Evolutionary conservation across 2,329 filamentous ascomycete species (phyloP).

Genomic region (Aspergillus terreus): DNA sequence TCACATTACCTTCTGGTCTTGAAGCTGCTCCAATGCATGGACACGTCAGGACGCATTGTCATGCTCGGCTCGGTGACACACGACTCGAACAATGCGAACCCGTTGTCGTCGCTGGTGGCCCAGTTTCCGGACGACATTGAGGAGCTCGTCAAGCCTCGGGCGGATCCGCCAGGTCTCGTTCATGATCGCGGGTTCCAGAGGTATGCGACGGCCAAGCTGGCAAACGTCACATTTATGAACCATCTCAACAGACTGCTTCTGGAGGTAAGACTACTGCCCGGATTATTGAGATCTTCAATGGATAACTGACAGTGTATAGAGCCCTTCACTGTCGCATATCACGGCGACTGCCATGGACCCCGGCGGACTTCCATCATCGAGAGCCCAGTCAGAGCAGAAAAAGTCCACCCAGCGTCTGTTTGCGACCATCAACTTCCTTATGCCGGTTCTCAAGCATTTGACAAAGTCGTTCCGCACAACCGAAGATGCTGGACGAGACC

Average conservation of each 20-base stretch:
- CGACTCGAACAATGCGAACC: constrained; percentile 35
- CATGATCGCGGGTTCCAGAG: constrained; percentile 41
- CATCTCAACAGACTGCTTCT: constrained; percentile 36
- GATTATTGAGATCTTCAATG: not conserved
- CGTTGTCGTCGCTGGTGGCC: constrained; percentile 35
- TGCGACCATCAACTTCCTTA: constrained; percentile 9
- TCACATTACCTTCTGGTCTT: constrained; percentile 38
- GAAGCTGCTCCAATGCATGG: constrained; percentile 29
- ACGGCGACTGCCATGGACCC: constrained; percentile 33
- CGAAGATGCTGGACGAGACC: constrained; percentile 16
- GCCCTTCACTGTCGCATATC: constrained; percentile 22
- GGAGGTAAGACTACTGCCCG: constrained; percentile 17
- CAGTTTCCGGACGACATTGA: constrained; percentile 36
- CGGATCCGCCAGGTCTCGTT: constrained; percentile 28
- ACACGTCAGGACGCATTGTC: constrained; percentile 23
- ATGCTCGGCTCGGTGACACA: constrained; percentile 35
- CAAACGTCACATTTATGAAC: constrained; percentile 39
- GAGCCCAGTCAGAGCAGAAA: constrained; percentile 16
- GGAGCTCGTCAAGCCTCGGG: constrained; percentile 31
- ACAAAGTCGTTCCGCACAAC: constrained; percentile 14
- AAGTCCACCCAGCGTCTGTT: constrained; percentile 8
- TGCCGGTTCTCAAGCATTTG: constrained; percentile 16
- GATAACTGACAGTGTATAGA: constrained; percentile 12
- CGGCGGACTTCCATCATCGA: constrained; percentile 20
- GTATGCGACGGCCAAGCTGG: constrained; percentile 44